Conservation (phyloP, 2,329 filamentous ascomycete species). For the Epicoccum sorghinum region DNA sequence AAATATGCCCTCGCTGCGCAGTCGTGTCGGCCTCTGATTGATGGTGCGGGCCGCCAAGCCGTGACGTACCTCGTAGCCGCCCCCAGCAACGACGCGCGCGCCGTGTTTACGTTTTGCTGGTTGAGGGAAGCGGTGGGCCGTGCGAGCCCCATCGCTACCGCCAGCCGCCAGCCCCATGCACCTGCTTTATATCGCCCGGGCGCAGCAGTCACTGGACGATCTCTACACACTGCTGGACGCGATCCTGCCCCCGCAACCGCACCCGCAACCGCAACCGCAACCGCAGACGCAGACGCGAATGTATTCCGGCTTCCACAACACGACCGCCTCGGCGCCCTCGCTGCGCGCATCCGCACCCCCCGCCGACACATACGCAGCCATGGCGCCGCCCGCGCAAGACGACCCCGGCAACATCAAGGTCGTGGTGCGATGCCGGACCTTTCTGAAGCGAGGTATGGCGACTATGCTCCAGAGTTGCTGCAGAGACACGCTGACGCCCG, state of each 20-base stretch:
- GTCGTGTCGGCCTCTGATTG: slow-evolving; percentile 26
- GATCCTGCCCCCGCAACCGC: slow-evolving; percentile 31
- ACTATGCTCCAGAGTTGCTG: not conserved
- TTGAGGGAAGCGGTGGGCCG: slow-evolving; percentile 28
- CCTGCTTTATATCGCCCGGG: slow-evolving; percentile 37
- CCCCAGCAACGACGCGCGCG: slow-evolving; percentile 29
- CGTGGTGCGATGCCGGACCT: slow-evolving; percentile 56
- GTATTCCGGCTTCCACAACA: slow-evolving; percentile 38
- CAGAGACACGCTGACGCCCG: slow-evolving; percentile 24
- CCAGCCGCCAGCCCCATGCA: slow-evolving; percentile 29
- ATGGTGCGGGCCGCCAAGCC: slow-evolving; percentile 29
- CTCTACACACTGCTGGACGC: slow-evolving; percentile 33
- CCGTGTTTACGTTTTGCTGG: slow-evolving; percentile 38
- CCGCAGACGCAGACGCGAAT: slow-evolving; percentile 19
- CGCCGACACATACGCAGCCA: slow-evolving; percentile 41
- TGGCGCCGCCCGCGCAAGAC: slow-evolving; percentile 43
- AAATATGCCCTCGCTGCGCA: slow-evolving; percentile 7
- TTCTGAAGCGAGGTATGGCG: slow-evolving; percentile 52
- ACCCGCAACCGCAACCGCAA: too few species aligned
- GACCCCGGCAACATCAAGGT: slow-evolving; percentile 59
- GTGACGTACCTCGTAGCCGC: slow-evolving; percentile 36
- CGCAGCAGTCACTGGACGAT: slow-evolving; percentile 31
- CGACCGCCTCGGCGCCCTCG: slow-evolving; percentile 52
- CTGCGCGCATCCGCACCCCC: slow-evolving; percentile 52
- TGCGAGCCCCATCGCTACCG: slow-evolving; percentile 19